Percentiles rank a stretch among this genome's conserved stretches.
Conservation (phyloP, 306 rosid genomes). For the Quercus suber region DNA sequence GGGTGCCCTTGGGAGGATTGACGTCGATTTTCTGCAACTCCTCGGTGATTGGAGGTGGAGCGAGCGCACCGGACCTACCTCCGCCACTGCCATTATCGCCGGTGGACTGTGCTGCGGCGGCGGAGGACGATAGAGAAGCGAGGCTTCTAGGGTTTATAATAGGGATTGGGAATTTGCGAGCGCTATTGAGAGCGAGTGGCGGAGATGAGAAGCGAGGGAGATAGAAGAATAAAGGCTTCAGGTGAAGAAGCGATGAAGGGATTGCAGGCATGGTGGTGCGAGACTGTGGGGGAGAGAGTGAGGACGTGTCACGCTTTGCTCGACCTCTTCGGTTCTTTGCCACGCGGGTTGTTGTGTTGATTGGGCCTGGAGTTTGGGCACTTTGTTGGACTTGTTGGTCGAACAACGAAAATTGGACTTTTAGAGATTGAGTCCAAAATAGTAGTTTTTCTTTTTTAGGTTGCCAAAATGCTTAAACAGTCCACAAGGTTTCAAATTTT, state of each 20-base stretch:
- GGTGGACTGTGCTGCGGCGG: slow-evolving; percentile 37
- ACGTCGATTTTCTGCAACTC: slow-evolving; percentile 67
- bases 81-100: slow-evolving; percentile 34
- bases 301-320: neutral
- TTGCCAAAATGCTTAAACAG: too few species aligned
- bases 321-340: neutral
- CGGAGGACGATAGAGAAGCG: slow-evolving; percentile 40
- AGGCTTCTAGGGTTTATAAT: slow-evolving; percentile 1
- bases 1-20: slow-evolving; percentile 91
- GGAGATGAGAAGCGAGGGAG: slow-evolving; percentile 39
- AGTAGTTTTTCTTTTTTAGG: too few species aligned
- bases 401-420: too few species aligned
- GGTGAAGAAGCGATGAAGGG: slow-evolving; percentile 39
- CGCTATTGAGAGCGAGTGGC: slow-evolving; percentile 26
- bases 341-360: neutral
- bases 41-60: slow-evolving; percentile 46
- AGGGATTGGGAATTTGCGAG: slow-evolving; percentile 26
- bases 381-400: too few species aligned
- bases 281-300: neutral
- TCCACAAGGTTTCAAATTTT: too few species aligned
- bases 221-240: slow-evolving; percentile 49
- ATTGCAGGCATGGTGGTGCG: slow-evolving; percentile 47
- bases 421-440: too few species aligned
- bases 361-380: neutral
- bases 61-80: slow-evolving; percentile 62